phyloP scores from a whole-genome alignment of 495 filamentous ascomycete species.

The Penicillium chermesinum region DNA sequence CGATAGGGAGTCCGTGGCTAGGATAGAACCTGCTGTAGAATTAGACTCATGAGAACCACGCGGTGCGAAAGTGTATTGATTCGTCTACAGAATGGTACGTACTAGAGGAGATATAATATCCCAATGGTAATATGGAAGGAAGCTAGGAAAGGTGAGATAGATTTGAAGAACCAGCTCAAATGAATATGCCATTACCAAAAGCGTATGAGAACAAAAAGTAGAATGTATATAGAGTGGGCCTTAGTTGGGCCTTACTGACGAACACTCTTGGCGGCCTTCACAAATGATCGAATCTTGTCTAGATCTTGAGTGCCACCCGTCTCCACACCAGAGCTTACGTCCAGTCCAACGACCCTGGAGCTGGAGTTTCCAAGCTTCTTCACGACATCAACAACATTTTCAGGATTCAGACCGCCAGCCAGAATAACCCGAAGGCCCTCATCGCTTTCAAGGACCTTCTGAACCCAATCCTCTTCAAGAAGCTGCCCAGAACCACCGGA shows the following conservation, averaged over 20 bases:
- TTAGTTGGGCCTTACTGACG: constrained; percentile 14
- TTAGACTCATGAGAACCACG: too few relatives aligned
- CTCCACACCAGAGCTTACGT: constrained; percentile 94
- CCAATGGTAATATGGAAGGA: too few relatives aligned
- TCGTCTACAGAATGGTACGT: too few relatives aligned
- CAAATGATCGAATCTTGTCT: constrained; percentile 77
- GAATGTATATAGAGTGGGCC: too few relatives aligned
- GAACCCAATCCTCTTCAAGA: constrained; percentile 62
- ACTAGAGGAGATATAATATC: too few relatives aligned
- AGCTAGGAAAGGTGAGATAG: too few relatives aligned
- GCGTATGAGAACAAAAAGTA: too few relatives aligned
- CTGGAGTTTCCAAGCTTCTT: constrained; percentile 48
- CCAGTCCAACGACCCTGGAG: constrained; percentile 69
- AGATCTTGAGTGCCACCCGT: constrained; percentile 73
- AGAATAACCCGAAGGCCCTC: constrained; percentile 63
- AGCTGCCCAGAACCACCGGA: constrained; percentile 74
- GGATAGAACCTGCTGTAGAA: too few relatives aligned
- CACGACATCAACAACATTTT: constrained; percentile 66
- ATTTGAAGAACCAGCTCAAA: too few relatives aligned
- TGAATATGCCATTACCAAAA: too few relatives aligned
- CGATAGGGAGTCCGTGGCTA: too few relatives aligned
- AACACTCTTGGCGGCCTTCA: constrained; percentile 61
- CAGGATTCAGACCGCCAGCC: constrained; percentile 74
- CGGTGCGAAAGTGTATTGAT: too few relatives aligned
- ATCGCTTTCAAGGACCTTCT: constrained; percentile 56